phyloP scores from a whole-genome alignment of 257 asterid species.

The Nicotiana undulata region DNA sequence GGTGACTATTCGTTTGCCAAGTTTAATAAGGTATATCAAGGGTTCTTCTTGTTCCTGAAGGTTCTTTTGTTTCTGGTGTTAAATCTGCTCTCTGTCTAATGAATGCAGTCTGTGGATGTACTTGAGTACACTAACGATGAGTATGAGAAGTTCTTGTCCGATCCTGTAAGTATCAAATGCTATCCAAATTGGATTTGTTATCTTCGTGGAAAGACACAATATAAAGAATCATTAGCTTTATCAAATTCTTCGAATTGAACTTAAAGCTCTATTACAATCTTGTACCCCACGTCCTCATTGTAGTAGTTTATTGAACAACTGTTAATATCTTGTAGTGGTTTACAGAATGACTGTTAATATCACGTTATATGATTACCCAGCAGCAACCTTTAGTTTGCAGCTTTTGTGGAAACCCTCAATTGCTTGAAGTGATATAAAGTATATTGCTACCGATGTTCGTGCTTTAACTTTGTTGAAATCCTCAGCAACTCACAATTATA shows the following conservation, averaged over 20 bases:
- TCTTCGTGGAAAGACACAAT: neutral
- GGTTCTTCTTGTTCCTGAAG: neutral
- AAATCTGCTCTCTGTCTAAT: neutral
- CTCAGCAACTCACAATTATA: neutral
- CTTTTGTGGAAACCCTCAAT: neutral
- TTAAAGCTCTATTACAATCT: neutral
- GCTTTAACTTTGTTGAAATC: neutral
- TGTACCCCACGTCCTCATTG: neutral
- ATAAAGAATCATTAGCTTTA: neutral
- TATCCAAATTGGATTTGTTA: neutral
- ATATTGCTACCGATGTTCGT: neutral
- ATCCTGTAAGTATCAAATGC: constrained; percentile 52
- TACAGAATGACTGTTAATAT: neutral
- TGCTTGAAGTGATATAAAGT: neutral
- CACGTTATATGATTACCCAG: neutral
- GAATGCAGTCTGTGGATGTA: constrained; percentile 80
- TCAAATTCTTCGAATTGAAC: neutral
- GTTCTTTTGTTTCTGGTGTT: constrained; percentile 11
- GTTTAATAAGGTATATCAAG: constrained; percentile 64
- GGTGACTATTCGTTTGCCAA: constrained; percentile 95
- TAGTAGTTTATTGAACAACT: neutral
- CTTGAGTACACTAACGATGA: constrained; percentile 89
- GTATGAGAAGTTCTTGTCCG: constrained; percentile 70
- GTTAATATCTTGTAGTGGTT: neutral
- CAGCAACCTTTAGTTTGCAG: neutral